A percentile compares a stretch with the other conserved stretches of the same genome.
These are phyloP conservation scores for Nannochloropsis oceanica DNA, from an alignment of 108 stramenopile species.

Conservation along the genomic window DNA sequence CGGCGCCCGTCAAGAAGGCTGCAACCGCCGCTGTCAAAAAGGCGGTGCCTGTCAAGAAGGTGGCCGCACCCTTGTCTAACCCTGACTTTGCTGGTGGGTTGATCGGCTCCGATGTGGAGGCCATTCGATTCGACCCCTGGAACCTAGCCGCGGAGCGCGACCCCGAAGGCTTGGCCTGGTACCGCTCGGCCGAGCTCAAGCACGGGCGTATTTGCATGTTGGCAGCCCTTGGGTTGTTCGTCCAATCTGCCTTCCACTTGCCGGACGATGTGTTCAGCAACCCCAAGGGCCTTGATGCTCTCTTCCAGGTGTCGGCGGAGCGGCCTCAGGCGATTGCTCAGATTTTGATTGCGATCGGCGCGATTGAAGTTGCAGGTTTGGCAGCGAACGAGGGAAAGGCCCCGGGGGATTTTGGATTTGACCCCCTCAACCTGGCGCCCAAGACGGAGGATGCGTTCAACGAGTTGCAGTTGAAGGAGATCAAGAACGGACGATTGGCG, in stretches of 20 bases:
- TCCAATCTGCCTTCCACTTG: slow-evolving; percentile 54
- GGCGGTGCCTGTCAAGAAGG: background rate
- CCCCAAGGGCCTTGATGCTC: slow-evolving; percentile 15
- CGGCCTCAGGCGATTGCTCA: slow-evolving; percentile 28
- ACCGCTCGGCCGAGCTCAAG: slow-evolving; percentile 69
- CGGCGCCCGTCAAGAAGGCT: background rate
- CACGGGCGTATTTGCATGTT: slow-evolving; percentile 77
- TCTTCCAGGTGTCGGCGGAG: slow-evolving; percentile 1
- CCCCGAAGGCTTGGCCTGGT: slow-evolving; percentile 7
- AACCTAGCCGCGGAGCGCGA: background rate
- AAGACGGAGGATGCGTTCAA: slow-evolving; percentile 10
- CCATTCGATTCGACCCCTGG: slow-evolving; percentile 17
- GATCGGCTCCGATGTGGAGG: slow-evolving; percentile 26
- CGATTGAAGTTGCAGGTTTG: slow-evolving; percentile 51
- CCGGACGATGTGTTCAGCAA: background rate
- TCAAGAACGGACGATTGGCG: slow-evolving; percentile 86
- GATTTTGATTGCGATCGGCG: slow-evolving; percentile 58
- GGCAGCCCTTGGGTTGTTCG: slow-evolving; percentile 61
- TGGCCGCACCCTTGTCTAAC: background rate
- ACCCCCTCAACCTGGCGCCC: slow-evolving; percentile 52
- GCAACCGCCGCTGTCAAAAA: background rate
- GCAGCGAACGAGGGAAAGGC: background rate
- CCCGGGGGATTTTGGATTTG: slow-evolving; percentile 64
- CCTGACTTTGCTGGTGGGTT: slow-evolving; percentile 10
- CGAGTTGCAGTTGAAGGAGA: slow-evolving; percentile 52